A percentile compares a stretch with the other conserved stretches of the same genome.
phyloP scores from a whole-genome alignment of 352 stramenopile species.

The Pythium utonaiense region DNA sequence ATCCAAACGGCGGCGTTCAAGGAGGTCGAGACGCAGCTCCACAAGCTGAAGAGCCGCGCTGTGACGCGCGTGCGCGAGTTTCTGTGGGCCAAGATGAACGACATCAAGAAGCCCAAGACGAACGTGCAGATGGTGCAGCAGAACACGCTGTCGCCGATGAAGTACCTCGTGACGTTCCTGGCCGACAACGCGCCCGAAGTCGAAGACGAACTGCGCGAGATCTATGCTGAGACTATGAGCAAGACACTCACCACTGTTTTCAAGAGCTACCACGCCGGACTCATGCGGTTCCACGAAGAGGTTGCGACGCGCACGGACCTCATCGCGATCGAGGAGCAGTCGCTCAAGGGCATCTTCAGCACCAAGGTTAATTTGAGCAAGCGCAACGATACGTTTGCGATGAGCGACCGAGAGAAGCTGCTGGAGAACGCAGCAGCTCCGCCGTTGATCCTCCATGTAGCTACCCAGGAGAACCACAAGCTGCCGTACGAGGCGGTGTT shows the following conservation, averaged over 20 bases:
- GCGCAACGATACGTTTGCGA: slow-evolving; percentile 92
- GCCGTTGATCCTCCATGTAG: slow-evolving; percentile 95
- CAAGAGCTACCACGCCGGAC: slow-evolving; percentile 94
- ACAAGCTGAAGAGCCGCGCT: slow-evolving; percentile 83
- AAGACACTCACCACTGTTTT: slow-evolving; percentile 95
- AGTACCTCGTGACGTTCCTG: slow-evolving; percentile 95
- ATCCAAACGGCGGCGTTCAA: slow-evolving; percentile 88
- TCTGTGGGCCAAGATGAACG: slow-evolving; percentile 91
- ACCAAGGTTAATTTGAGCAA: slow-evolving; percentile 94
- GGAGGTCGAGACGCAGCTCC: slow-evolving; percentile 91
- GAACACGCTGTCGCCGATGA: slow-evolving; percentile 95
- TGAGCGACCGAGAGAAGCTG: slow-evolving; percentile 90
- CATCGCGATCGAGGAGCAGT: slow-evolving; percentile 94
- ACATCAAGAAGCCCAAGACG: slow-evolving; percentile 95
- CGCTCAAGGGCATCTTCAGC: slow-evolving; percentile 84
- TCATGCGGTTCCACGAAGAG: slow-evolving; percentile 94
- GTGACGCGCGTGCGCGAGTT: slow-evolving; percentile 88
- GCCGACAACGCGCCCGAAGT: slow-evolving; percentile 89
- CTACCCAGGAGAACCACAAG: slow-evolving; percentile 86
- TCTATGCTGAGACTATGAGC: slow-evolving; percentile 97
- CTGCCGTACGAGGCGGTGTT: slow-evolving; percentile 97
- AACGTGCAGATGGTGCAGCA: slow-evolving; percentile 99
- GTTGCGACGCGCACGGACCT: slow-evolving; percentile 91
- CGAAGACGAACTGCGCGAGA: slow-evolving; percentile 92
- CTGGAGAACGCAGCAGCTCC: slow-evolving; percentile 74